phyloP scores from a whole-genome alignment of 2,329 filamentous ascomycete species.

The Colletotrichum musicola region DNA sequence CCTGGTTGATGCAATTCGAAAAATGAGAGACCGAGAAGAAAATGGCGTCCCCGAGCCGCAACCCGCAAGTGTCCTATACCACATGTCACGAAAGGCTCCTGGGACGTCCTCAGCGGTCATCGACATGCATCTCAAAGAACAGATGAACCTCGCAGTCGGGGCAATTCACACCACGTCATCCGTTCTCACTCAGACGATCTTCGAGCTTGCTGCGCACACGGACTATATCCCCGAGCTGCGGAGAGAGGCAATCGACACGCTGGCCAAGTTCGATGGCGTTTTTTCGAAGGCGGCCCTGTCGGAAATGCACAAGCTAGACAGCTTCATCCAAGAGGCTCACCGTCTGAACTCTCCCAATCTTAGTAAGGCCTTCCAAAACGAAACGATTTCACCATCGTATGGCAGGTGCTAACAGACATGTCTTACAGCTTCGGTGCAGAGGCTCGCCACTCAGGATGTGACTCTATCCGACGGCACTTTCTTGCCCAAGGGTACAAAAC shows the following conservation, averaged over 20 bases:
- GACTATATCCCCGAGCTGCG: not conserved
- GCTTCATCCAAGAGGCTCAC: conserved; percentile 4
- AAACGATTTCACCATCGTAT: not conserved
- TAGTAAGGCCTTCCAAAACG: not conserved
- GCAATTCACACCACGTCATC: conserved; percentile 5
- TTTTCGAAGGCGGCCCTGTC: not conserved
- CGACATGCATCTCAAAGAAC: not conserved
- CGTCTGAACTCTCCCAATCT: not conserved
- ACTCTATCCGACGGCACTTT: conserved; percentile 6
- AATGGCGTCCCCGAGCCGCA: not conserved
- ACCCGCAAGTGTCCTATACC: not conserved
- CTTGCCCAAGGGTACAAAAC: not conserved
- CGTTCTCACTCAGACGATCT: not conserved
- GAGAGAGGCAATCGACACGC: not conserved
- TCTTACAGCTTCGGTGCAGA: not conserved
- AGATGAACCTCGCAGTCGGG: conserved; percentile 10
- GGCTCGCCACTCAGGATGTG: not conserved
- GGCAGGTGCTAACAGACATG: not conserved
- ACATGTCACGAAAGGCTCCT: conserved; percentile 1
- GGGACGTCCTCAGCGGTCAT: conserved; percentile 1
- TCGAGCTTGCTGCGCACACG: not conserved
- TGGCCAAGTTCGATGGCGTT: conserved; percentile 1
- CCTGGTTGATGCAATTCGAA: not conserved
- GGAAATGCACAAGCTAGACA: conserved; percentile 13
- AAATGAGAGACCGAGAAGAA: not conserved